Evolutionary conservation across 1,284 basidiomycete species (phyloP), one percentile per base, ranked within the genome.

Genomic region (Puccinia hordei): DNA sequence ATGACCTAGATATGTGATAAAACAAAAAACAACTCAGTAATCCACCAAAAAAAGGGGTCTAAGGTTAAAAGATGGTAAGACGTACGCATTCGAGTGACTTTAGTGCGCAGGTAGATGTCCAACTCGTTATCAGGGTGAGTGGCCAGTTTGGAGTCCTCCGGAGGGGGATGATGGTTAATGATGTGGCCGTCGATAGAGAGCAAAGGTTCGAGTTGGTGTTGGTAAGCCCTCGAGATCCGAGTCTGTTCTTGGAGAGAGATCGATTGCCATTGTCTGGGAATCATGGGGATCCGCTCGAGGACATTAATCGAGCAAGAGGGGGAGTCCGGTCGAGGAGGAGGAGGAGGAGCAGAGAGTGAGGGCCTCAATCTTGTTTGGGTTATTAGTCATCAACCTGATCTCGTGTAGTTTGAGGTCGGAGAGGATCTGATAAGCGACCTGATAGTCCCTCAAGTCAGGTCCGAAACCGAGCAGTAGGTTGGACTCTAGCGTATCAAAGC

Each of bases 401-500:
- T 69, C 6, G 22, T 8, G 13, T 12, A 80, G 30, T 13, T 92
- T 92, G 8, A 99, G 88, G 86, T 99, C 96, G 12, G 90, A 89
- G 83, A 99, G 85, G 82, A 99, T 98, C 53, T 93, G 94, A 9
- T 89, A 91, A 0, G 96, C 95, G 80, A 99, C 89, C 83, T 92
- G 93, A 87, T 99, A 99, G 65, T 91, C 92, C 49, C 97, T 89
- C 86, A 97, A 93, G 86, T 99, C 97, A 5, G 97, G 95, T 80
- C 91, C 89, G 86, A 98, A 93, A 1, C 97, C 97, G 33, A 99
- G 90, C 88, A 98, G 89, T 61, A 99, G 88, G 86, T 99, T 99
- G 61, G 97, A 97, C 10, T 93, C 92, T 83, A 99, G 97, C 2
- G 97, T 99, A 87, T 99, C 97, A 85, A 98, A 94, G 0, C 97